Base-by-base conservation (phyloP, 768 basidiomycete genomes). In the Tylopilus rubrobrunneus region DNA sequence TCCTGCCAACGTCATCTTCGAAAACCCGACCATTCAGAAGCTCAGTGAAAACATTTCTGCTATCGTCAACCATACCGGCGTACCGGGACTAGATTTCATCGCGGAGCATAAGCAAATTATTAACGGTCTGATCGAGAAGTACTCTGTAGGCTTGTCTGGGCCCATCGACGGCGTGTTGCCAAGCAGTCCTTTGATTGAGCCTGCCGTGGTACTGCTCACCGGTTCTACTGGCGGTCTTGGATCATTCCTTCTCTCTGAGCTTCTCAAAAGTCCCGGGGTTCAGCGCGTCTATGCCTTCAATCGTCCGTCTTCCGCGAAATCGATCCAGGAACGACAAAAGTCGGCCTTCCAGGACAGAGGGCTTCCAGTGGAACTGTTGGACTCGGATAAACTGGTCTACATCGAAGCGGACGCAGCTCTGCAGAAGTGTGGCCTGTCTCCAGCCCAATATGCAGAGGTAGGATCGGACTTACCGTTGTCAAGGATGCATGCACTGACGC, bases 191-290 rank as follows among this genome's bases (percentile, higher is more conserved):
- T 17, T 11, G 12, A 36, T 40, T 12, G 56, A 60, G 15, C 45
- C 50, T 12, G 60, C 59, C 0, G 69, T 70, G 0, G 69, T 77
- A 1, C 57, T 74, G 8, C 55, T 77, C 31, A 77, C 76, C 0
- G 76, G 75, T 9, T 65, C 69, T 5, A 77, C 76, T 1, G 76
- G 76, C 4, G 67, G 64, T n/a, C 63, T 77, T 4, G 76, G 76
- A 12, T 69, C 71, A 1, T 66, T 73, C 45, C 52, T 75, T 4
- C 68, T 76, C 7, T 63, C 60, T 0, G 52, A 59, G 7, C 67
- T 77, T 8, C 48, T 73, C 10, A 29, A 48, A 7, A 61, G 59
- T 19, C 21, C 45, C 1, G 42, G 8, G 1, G 69, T 76, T 7
- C 53, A 54, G 17, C 63, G 55, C 7, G 58, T 75, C 0, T 75